Evolutionary conservation across 108 stramenopile species (phyloP), one percentile per base, ranked within the genome.

Genomic region (Nitzschia sp.): DNA sequence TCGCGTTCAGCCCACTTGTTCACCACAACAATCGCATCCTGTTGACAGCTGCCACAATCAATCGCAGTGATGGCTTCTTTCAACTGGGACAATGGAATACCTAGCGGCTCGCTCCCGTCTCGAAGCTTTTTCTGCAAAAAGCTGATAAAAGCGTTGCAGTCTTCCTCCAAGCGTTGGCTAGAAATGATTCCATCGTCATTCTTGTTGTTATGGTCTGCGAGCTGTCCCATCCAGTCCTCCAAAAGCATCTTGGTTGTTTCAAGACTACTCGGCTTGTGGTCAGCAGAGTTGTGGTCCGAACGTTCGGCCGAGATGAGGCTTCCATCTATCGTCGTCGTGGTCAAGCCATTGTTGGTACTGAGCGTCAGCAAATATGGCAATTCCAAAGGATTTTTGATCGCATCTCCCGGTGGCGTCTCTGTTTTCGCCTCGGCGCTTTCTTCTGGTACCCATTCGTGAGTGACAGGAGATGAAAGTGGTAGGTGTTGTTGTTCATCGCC

Each of bases 191-290:
- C 29, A 46, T 48, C 25, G 16, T 2, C n/a, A 11, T 46, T 32
- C 4, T 22, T 27, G 26, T 41, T 41, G 36, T 23, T 22, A 13
- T 41, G 36, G 6, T 41, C 59, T 11, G 22, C 35, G 25, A 57
- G 45, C 27, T 72, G 62, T 30, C 55, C 62, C 23, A 72, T 53
- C 71, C 71, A 72, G 19, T 72, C 71, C n/a, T 64, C 21, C 11
- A 64, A 58, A 28, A 72, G 31, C 3, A 64, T 30, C 63, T 56
- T 52, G 30, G 63, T 64, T 15, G 54, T 64, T 31, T 63, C 71
- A n/a, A 54, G 23, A 47, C 36, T 34, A 52, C 29, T 52, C n/a
- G 34, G 30, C n/a, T 31, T 35, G 1, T 47, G 26, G 13, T 64
- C 45, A 15, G 13, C 23, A 25, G 45, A 4, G 13, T 19, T 19